These are phyloP conservation scores for Microdochium trichocladiopsis DNA, from an alignment of 2,329 filamentous ascomycete species.

Conservation along the genomic window DNA sequence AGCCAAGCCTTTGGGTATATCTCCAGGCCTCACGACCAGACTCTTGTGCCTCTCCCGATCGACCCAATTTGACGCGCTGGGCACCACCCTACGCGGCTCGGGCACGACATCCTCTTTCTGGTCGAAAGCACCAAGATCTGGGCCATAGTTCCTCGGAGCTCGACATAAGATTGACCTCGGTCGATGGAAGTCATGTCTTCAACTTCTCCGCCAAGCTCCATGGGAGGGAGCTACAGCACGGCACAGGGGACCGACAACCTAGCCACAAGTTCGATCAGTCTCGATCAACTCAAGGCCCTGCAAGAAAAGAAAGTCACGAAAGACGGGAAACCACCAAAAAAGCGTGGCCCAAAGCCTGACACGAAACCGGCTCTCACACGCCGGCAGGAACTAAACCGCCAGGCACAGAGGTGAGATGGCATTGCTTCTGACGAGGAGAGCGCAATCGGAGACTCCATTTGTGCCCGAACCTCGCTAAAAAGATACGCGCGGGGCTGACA, in stretches of 20 bases:
- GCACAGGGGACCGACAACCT: neutral
- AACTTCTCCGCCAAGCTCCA: neutral
- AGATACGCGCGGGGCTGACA: slow-evolving; percentile 6
- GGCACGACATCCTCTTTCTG: too few species aligned
- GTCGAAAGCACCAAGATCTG: too few species aligned
- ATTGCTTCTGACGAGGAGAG: neutral
- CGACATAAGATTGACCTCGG: neutral
- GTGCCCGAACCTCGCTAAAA: too few species aligned
- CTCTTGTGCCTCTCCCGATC: too few species aligned
- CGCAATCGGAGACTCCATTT: too few species aligned
- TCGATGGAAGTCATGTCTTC: neutral
- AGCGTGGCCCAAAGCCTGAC: slow-evolving; percentile 90
- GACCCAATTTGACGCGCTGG: too few species aligned
- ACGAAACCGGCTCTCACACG: slow-evolving; percentile 90
- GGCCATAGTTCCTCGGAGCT: too few species aligned
- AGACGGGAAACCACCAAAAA: slow-evolving; percentile 82
- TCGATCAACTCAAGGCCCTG: slow-evolving; percentile 49
- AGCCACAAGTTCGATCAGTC: neutral
- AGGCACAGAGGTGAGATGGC: slow-evolving; percentile 90
- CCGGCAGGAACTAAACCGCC: slow-evolving; percentile 87
- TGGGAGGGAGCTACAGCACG: neutral
- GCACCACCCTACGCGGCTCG: too few species aligned
- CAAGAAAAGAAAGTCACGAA: slow-evolving; percentile 71
- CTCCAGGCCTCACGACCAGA: too few species aligned
- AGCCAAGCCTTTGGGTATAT: too few species aligned